Conservation (phyloP, 345 rosid genomes). For the Populus pruinosa region DNA sequence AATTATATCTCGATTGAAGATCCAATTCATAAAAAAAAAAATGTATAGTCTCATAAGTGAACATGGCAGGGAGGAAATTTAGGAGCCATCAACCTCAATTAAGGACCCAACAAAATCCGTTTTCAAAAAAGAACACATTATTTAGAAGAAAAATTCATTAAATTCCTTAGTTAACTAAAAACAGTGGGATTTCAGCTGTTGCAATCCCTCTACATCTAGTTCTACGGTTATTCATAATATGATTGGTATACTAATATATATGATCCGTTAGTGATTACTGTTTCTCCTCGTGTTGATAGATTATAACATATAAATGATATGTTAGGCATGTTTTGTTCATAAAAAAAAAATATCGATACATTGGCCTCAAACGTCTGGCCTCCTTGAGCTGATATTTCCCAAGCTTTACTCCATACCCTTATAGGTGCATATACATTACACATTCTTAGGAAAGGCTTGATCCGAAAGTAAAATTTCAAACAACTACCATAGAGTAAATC, state of each 20-base stretch:
- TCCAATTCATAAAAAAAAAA: too few relatives aligned
- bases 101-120: neutral
- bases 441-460: slow-evolving; percentile 17
- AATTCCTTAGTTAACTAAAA: neutral
- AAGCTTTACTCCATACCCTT: slow-evolving; percentile 46
- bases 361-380: slow-evolving; percentile 18
- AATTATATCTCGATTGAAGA: too few relatives aligned
- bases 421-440: slow-evolving; percentile 11
- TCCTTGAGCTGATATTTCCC: slow-evolving; percentile 31
- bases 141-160: too few relatives aligned
- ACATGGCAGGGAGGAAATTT: neutral
- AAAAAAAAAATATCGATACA: neutral
- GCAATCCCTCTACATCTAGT: neutral
- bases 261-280: too few relatives aligned
- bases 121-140: too few relatives aligned
- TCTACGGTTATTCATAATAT: neutral
- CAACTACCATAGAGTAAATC: neutral
- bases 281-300: neutral
- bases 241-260: neutral
- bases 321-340: neutral
- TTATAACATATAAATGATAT: neutral
- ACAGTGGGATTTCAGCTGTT: neutral
- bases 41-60: too few relatives aligned
- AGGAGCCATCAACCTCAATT: neutral
- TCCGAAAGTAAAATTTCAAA: slow-evolving; percentile 3